Percentiles rank a stretch among this genome's conserved stretches.
Conservation (phyloP, 768 basidiomycete species). For the Trametopsis cervina region DNA sequence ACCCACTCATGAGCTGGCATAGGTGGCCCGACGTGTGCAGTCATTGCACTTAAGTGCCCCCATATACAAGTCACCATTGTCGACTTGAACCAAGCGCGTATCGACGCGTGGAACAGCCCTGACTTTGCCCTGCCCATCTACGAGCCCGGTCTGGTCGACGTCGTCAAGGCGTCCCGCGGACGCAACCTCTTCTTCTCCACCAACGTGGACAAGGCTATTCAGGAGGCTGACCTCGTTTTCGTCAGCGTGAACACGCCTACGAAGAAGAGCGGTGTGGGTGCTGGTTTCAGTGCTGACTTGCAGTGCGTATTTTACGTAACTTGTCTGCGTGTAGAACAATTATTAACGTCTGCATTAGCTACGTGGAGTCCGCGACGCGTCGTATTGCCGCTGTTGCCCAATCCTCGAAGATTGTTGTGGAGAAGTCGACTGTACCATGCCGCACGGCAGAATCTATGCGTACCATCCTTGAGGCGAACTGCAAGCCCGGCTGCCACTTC, state of each 20-base stretch:
- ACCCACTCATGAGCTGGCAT: conserved; percentile 2
- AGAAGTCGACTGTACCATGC: conserved; percentile 98
- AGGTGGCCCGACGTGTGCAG: conserved; percentile 95
- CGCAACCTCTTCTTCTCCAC: conserved; percentile 97
- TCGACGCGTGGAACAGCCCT: conserved; percentile 94
- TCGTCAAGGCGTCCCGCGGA: conserved; percentile 82
- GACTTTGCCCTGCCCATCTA: conserved; percentile 90
- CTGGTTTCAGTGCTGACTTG: conserved; percentile 96
- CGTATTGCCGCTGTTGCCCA: conserved; percentile 89
- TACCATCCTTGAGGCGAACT: conserved; percentile 98
- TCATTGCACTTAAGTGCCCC: conserved; percentile 90
- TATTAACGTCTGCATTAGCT: conserved; percentile 42
- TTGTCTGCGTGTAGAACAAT: background rate
- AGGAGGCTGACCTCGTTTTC: conserved; percentile 95
- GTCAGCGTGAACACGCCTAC: conserved; percentile 99
- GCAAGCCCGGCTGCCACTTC: conserved; percentile 83
- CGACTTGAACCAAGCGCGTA: conserved; percentile 89
- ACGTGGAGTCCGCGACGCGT: conserved; percentile 94
- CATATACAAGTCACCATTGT: conserved; percentile 95
- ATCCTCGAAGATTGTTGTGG: conserved; percentile 95
- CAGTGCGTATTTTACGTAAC: conserved; percentile 54
- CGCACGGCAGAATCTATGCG: conserved; percentile 99
- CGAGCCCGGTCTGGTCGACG: conserved; percentile 91
- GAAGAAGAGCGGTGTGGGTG: conserved; percentile 96
- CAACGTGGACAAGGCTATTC: conserved; percentile 88